Base-by-base conservation (phyloP, 345 rosid genomes). In the Acer yangbiense region DNA sequence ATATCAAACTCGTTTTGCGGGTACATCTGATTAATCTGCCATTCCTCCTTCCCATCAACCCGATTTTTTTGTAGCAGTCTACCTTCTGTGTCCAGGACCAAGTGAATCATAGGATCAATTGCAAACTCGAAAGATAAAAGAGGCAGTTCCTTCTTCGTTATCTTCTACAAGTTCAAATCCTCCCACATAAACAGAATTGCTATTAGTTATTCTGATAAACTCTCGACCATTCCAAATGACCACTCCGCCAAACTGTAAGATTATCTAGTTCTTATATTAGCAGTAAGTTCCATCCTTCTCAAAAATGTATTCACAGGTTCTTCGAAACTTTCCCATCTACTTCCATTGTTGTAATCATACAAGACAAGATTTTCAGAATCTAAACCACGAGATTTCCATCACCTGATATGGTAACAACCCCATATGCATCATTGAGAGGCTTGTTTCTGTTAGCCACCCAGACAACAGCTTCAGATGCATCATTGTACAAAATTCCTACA, bases 301-400 rank as follows among this genome's bases (percentile, higher is more conserved):
- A 81, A 78, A 71, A 83, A 12, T 17, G 82, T 58, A 71, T 87
- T 74, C 0, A 77, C 72, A 46, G 90, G 87, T 13, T 89, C 69
- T 66, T 82, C 70, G 44, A 89, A 91, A 69, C 96, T 93, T 77
- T 93, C 86, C 98, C 96, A 91, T 0, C 82, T 12, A 48, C 1
- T 77, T 61, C 83, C 83, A 18, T 60, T 74, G 13, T 6, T 17
- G 55, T 9, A n/a, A n/a, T n/a, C n/a, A n/a, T 46, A 39, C 80
- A 87, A 61, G 9, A 85, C 73, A 7, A 89, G 85, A 39, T 88
- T 83, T 60, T 89, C 90, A 13, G 79, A 61, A 20, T 62, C 76
- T 25, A 78, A 61, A 89, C 79, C n/a, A 84, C 86, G 7, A 93
- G 84, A 54, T 88, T 87, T 5, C 96, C 92, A 8, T 89, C 79